Percentiles rank a stretch among this genome's conserved stretches.
Evolutionary conservation across 1,284 basidiomycete species (phyloP).

Genomic region (Papiliotrema terrestris): DNA sequence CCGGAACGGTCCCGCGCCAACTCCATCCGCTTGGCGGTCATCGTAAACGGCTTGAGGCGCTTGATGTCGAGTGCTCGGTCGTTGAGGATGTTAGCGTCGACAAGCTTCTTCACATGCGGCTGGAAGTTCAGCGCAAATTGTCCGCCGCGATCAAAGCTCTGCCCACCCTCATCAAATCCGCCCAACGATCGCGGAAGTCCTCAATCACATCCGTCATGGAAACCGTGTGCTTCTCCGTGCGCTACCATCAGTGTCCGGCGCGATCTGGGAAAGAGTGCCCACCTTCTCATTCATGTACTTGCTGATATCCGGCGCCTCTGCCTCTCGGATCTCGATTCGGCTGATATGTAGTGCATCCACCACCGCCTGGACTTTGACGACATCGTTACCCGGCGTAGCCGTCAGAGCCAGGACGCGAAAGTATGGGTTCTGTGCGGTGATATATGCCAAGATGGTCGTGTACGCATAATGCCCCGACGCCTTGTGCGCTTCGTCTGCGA

Average conservation of each 20-base stretch:
- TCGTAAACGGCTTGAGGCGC: constrained; percentile 36
- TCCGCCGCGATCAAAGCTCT: background rate
- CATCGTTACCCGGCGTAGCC: constrained; percentile 86
- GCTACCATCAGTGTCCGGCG: constrained; percentile 12
- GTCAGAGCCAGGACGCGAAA: constrained; percentile 91
- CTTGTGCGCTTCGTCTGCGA: constrained; percentile 87
- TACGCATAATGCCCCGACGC: constrained; percentile 93
- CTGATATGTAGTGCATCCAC: constrained; percentile 95
- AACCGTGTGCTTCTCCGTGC: constrained; percentile 60
- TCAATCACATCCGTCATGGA: constrained; percentile 55
- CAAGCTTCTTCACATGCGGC: constrained; percentile 41
- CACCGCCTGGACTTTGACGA: constrained; percentile 84
- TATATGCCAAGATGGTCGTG: constrained; percentile 77
- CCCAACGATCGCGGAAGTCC: constrained; percentile 46
- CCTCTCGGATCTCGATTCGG: constrained; percentile 90
- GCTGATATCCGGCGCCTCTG: constrained; percentile 81
- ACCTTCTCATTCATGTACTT: constrained; percentile 88
- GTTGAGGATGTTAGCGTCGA: constrained; percentile 35
- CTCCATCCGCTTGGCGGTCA: constrained; percentile 38
- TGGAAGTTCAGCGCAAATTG: constrained; percentile 11
- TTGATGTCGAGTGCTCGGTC: constrained; percentile 41
- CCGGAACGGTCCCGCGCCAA: constrained; percentile 24
- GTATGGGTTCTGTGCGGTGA: constrained; percentile 91
- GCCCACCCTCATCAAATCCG: constrained; percentile 68
- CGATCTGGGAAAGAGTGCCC: constrained; percentile 1